These are phyloP conservation scores for Aspergillus eucalypticola DNA, from an alignment of 2,329 filamentous ascomycete genomes.

Conservation along the genomic window DNA sequence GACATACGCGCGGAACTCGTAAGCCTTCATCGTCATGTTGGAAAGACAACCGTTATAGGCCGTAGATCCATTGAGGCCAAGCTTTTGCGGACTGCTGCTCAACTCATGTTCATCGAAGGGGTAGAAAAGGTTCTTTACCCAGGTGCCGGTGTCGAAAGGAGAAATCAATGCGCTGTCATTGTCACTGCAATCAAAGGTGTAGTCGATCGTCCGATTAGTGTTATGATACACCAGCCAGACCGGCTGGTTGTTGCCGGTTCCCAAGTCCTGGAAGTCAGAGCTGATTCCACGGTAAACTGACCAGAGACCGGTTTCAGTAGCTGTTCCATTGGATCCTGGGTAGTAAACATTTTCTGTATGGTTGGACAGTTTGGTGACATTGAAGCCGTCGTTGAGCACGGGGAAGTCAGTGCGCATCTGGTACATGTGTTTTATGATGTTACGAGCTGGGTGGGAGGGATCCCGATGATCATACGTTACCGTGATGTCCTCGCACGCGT, in stretches of 20 bases:
- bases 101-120: conserved; percentile 58
- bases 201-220: conserved; percentile 50
- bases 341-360: conserved; percentile 52
- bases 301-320: conserved; percentile 61
- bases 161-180: conserved; percentile 53
- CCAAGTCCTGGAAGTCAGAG: conserved; percentile 53
- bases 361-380: conserved; percentile 56
- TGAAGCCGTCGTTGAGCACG: conserved; percentile 61
- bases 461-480: conserved; percentile 63
- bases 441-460: conserved; percentile 60
- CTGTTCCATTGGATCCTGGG: conserved; percentile 52
- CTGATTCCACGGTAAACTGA: conserved; percentile 56
- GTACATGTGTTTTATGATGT: conserved; percentile 61
- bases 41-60: conserved; percentile 57
- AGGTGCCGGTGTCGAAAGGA: conserved; percentile 55
- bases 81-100: conserved; percentile 44
- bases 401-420: conserved; percentile 58
- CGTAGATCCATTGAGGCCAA: conserved; percentile 49
- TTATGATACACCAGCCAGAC: conserved; percentile 48
- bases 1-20: conserved; percentile 61
- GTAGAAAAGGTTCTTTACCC: conserved; percentile 63
- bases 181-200: conserved; percentile 57
- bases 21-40: conserved; percentile 54
- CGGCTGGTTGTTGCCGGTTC: conserved; percentile 44
- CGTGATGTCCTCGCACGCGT: conserved; percentile 57